phyloP scores from a whole-genome alignment of 805 yeast genomes.

The Ogataea pignaliae region DNA sequence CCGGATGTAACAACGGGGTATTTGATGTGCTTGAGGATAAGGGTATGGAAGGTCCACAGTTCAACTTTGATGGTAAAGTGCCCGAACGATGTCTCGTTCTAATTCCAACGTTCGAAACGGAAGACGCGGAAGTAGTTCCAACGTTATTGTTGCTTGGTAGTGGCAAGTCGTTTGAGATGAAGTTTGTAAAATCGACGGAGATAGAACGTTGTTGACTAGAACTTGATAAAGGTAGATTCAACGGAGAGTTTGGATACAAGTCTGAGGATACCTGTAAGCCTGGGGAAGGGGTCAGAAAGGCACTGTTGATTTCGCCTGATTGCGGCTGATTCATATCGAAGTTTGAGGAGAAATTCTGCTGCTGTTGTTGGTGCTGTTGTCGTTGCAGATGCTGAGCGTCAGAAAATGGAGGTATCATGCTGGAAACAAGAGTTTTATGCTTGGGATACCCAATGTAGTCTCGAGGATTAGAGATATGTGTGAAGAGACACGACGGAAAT shows the following conservation, averaged over 20 bases:
- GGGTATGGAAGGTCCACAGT: constrained; percentile 16
- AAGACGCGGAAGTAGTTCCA: constrained; percentile 14
- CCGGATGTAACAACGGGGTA: constrained; percentile 18
- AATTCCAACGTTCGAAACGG: constrained; percentile 34
- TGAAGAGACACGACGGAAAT: too few species aligned
- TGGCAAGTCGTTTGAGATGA: constrained; percentile 10
- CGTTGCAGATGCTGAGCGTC: too few species aligned
- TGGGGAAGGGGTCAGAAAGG: constrained; percentile 15
- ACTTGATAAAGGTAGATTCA: not conserved
- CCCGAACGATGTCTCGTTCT: constrained; percentile 71
- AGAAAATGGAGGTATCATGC: too few species aligned
- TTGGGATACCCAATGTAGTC: too few species aligned
- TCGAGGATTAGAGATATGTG: too few species aligned
- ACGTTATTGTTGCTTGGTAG: constrained; percentile 3
- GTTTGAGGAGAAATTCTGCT: not conserved
- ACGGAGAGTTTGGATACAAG: constrained; percentile 2
- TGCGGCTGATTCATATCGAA: constrained; percentile 7
- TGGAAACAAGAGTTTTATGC: not conserved
- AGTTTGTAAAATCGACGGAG: constrained; percentile 15
- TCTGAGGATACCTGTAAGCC: constrained; percentile 9
- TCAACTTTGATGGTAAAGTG: constrained; percentile 65
- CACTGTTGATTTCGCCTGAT: constrained; percentile 2
- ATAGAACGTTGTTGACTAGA: constrained; percentile 11
- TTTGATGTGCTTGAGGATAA: constrained; percentile 14
- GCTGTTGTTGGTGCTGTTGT: too few species aligned